Conservation (phyloP, 2,329 filamentous ascomycete species). For the Penicillium sp. region DNA sequence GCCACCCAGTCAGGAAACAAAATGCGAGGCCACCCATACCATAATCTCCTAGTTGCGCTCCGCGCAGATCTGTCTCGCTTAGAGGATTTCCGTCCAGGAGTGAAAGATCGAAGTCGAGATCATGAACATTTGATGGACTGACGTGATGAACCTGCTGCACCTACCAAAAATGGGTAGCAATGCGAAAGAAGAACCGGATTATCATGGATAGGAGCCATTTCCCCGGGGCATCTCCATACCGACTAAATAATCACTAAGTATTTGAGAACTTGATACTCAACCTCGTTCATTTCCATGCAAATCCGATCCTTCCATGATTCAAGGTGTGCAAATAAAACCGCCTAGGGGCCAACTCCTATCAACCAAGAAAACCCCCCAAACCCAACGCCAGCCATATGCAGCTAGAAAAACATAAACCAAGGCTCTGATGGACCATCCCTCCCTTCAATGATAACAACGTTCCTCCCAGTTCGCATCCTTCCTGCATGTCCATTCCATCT, state of each 20-base stretch:
- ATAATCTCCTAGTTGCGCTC: background rate
- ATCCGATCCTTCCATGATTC: too few relatives aligned
- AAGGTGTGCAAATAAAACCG: background rate
- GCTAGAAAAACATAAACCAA: slow-evolving; percentile 5
- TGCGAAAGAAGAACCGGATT: background rate
- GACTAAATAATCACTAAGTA: background rate
- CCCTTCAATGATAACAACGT: background rate
- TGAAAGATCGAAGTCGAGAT: background rate
- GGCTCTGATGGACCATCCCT: background rate
- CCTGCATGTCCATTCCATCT: background rate
- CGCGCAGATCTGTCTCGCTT: slow-evolving; percentile 8
- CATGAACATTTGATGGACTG: background rate
- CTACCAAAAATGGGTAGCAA: background rate
- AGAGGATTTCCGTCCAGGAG: background rate
- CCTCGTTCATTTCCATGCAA: too few relatives aligned
- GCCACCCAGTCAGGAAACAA: background rate
- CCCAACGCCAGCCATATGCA: slow-evolving; percentile 7
- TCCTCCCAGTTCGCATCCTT: background rate
- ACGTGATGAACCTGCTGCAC: background rate
- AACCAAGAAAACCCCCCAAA: background rate
- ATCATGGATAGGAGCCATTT: too few relatives aligned
- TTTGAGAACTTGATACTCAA: too few relatives aligned
- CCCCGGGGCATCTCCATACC: background rate
- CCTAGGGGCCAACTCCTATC: background rate
- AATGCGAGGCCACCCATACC: background rate